Conservation (phyloP, 202 grass and related monocot genomes). For the Musa balbisiana region DNA sequence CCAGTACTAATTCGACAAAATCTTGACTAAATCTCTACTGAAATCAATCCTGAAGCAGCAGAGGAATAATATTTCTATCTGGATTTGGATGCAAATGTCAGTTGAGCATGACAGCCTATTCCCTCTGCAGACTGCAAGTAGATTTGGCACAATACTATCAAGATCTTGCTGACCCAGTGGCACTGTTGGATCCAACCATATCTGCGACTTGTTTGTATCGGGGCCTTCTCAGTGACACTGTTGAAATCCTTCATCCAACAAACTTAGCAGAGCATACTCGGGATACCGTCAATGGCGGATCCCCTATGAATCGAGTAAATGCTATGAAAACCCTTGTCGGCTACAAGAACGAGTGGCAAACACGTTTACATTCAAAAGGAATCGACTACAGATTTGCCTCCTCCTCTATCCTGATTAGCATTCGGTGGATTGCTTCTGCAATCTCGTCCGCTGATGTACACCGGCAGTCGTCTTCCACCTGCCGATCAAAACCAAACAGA, state of each 20-base stretch:
- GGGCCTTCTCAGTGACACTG: neutral
- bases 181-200: neutral
- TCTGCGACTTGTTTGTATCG: neutral
- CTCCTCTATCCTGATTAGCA: constrained; percentile 12
- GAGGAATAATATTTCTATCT: too few relatives aligned
- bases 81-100: neutral
- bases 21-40: neutral
- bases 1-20: neutral
- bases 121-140: neutral
- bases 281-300: neutral
- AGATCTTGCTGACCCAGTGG: neutral
- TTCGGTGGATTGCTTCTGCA: constrained; percentile 2
- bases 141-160: neutral
- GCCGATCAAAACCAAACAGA: neutral
- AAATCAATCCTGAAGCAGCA: neutral
- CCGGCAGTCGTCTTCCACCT: constrained; percentile 20
- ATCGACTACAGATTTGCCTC: neutral
- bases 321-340: too few relatives aligned
- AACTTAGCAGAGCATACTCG: neutral
- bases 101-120: neutral
- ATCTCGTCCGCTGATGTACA: constrained; percentile 19
- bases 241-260: neutral
- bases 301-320: neutral
- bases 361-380: neutral
- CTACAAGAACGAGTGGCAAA: neutral